These are phyloP conservation scores for Metschnikowia peoriensis DNA, from an alignment of 805 yeast genomes.

Conservation along the genomic window DNA sequence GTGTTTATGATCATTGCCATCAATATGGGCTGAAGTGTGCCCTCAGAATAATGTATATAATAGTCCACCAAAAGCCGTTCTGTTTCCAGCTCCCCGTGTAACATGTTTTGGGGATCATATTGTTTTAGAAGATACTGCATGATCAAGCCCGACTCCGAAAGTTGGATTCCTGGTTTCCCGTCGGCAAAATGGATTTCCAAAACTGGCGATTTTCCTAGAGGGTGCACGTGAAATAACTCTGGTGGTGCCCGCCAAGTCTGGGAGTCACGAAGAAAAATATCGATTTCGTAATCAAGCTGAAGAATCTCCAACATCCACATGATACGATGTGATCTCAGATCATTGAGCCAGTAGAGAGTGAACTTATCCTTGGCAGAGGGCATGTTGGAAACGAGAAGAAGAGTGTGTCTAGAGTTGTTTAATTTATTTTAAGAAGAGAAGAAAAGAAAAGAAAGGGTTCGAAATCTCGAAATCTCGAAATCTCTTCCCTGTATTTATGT, in stretches of 20 bases:
- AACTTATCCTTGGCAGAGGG: constrained; percentile 13
- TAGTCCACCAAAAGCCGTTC: constrained; percentile 48
- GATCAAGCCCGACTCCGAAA: constrained; percentile 64
- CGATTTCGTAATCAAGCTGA: constrained; percentile 51
- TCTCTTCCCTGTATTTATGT: not conserved
- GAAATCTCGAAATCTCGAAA: not conserved
- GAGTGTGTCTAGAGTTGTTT: not conserved
- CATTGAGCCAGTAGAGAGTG: constrained; percentile 38
- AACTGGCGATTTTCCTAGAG: constrained; percentile 64
- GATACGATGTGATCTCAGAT: constrained; percentile 60
- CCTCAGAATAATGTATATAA: constrained; percentile 60
- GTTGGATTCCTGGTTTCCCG: constrained; percentile 30
- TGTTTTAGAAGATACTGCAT: constrained; percentile 49
- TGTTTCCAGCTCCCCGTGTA: constrained; percentile 37
- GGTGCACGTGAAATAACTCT: constrained; percentile 52
- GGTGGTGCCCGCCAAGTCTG: constrained; percentile 39
- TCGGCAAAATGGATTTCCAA: constrained; percentile 41
- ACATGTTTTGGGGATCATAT: constrained; percentile 43
- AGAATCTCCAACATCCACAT: constrained; percentile 66
- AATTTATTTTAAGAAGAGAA: not conserved
- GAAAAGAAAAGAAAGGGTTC: not conserved
- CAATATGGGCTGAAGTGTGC: constrained; percentile 52
- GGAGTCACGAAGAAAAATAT: constrained; percentile 50
- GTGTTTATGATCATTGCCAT: constrained; percentile 38
- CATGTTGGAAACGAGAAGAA: not conserved